These are phyloP conservation scores for Pinguiococcus pyrenoidosus DNA, from an alignment of 108 stramenopile genomes.

Conservation along the genomic window DNA sequence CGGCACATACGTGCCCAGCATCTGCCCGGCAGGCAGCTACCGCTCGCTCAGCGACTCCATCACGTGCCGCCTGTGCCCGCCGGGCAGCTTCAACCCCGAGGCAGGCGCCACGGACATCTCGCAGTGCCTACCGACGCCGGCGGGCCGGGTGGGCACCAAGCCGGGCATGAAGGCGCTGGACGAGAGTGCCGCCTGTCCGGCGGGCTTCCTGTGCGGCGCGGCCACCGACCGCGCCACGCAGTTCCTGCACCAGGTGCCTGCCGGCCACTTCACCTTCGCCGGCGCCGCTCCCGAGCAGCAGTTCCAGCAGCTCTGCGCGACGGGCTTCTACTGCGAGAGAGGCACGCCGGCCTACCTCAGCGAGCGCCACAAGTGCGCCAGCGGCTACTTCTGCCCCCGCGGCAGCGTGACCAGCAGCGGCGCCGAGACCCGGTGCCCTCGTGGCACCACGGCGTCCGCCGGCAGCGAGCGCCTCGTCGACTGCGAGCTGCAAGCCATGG, in stretches of 20 bases:
- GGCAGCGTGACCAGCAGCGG: slow-evolving; percentile 38
- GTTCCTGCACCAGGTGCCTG: slow-evolving; percentile 51
- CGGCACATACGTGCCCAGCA: slow-evolving; percentile 64
- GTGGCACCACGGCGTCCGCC: slow-evolving; percentile 39
- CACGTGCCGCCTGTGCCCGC: slow-evolving; percentile 58
- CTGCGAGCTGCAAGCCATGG: slow-evolving; percentile 39
- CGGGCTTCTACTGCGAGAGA: slow-evolving; percentile 45
- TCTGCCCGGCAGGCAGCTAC: slow-evolving; percentile 59
- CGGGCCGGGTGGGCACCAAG: slow-evolving; percentile 49
- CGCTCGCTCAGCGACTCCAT: slow-evolving; percentile 54
- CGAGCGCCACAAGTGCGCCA: slow-evolving; percentile 48
- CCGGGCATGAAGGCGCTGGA: neutral
- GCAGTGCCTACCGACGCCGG: slow-evolving; percentile 61
- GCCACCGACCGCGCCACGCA: slow-evolving; percentile 46
- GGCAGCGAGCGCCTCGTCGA: slow-evolving; percentile 34
- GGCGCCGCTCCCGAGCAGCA: slow-evolving; percentile 42
- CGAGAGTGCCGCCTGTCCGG: slow-evolving; percentile 41
- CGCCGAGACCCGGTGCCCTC: slow-evolving; percentile 42
- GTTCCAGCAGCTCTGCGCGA: slow-evolving; percentile 32
- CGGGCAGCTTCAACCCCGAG: slow-evolving; percentile 50
- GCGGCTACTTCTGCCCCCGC: slow-evolving; percentile 50
- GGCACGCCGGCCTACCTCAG: slow-evolving; percentile 27
- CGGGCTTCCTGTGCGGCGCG: slow-evolving; percentile 52
- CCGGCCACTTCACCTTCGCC: slow-evolving; percentile 42
- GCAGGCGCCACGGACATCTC: slow-evolving; percentile 59